These are phyloP conservation scores for Stentor coeruleus DNA, from an alignment of 73 alveolate species.

Conservation along the genomic window DNA sequence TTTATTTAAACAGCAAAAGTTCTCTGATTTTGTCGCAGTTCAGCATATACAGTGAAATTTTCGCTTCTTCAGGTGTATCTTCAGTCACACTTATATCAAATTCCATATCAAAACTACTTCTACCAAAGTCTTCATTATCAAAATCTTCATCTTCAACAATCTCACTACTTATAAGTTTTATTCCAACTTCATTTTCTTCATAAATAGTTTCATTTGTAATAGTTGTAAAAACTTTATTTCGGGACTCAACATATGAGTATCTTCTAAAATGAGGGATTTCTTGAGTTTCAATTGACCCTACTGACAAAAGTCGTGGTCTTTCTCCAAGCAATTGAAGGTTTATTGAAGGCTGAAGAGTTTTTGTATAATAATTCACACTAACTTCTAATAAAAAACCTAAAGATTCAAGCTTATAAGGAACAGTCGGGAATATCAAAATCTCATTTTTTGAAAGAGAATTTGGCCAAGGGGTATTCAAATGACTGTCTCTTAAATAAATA, in stretches of 20 bases:
- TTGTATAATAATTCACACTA: not conserved
- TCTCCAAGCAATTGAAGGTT: not conserved
- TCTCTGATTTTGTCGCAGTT: constrained; percentile 2
- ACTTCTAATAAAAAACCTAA: not conserved
- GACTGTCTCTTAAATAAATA: not conserved
- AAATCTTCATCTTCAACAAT: not conserved
- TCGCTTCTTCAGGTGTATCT: constrained; percentile 5
- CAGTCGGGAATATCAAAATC: not conserved
- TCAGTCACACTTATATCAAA: not conserved
- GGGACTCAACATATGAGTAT: not conserved
- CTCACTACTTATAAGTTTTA: constrained; percentile 14
- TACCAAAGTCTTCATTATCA: not conserved
- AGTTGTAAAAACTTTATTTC: not conserved
- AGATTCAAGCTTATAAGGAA: not conserved
- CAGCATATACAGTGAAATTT: not conserved
- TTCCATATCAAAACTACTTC: constrained; percentile 8
- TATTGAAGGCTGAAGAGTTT: not conserved
- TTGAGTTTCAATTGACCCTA: not conserved
- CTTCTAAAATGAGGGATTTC: not conserved
- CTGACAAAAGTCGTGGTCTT: not conserved
- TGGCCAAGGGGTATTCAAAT: not conserved
- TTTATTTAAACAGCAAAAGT: not conserved
- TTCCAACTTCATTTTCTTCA: constrained; percentile 21
- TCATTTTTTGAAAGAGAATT: not conserved
- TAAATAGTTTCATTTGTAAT: not conserved